Percentiles rank a stretch among this genome's conserved stretches.
Conservation (phyloP, 768 basidiomycete species). For the Rhodosporidiobolus odoratus region DNA sequence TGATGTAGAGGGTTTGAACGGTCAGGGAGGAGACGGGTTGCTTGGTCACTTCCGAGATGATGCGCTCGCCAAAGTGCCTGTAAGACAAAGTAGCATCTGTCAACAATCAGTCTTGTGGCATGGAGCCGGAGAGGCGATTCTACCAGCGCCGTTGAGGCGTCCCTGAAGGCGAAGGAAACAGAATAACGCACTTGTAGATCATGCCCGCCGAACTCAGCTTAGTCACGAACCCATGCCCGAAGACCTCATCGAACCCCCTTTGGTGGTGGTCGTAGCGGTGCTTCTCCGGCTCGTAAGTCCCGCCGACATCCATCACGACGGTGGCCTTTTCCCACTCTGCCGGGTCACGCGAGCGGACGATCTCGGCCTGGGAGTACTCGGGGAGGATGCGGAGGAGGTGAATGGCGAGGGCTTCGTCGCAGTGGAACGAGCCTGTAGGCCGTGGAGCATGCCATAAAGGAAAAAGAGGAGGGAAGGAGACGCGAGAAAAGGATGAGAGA, state of each 20-base stretch:
- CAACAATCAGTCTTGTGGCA: not conserved
- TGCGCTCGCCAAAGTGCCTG: slow-evolving; percentile 53
- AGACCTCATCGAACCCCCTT: slow-evolving; percentile 80
- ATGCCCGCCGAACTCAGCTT: slow-evolving; percentile 90
- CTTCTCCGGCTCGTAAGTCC: slow-evolving; percentile 71
- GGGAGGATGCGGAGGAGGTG: slow-evolving; percentile 75
- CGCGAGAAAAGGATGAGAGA: not conserved
- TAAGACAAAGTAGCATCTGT: too few species aligned
- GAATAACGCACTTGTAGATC: slow-evolving; percentile 74
- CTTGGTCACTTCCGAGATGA: slow-evolving; percentile 63
- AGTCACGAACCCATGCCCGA: slow-evolving; percentile 78
- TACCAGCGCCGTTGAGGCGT: too few species aligned
- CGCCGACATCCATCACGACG: slow-evolving; percentile 92
- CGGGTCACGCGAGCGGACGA: slow-evolving; percentile 71
- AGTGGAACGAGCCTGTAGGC: slow-evolving; percentile 70
- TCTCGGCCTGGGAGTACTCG: slow-evolving; percentile 58
- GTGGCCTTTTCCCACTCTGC: slow-evolving; percentile 69
- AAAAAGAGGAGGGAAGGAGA: not conserved
- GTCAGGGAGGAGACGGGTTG: slow-evolving; percentile 51
- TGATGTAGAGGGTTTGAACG: slow-evolving; percentile 73
- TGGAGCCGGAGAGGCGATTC: too few species aligned
- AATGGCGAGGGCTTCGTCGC: slow-evolving; percentile 88
- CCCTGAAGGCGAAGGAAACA: not conserved
- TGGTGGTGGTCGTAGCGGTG: slow-evolving; percentile 94
- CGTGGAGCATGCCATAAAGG: too few species aligned